A percentile compares a stretch with the other conserved stretches of the same genome.
Conservation (phyloP, 352 stramenopile species). For the Blastocystis sp. region DNA sequence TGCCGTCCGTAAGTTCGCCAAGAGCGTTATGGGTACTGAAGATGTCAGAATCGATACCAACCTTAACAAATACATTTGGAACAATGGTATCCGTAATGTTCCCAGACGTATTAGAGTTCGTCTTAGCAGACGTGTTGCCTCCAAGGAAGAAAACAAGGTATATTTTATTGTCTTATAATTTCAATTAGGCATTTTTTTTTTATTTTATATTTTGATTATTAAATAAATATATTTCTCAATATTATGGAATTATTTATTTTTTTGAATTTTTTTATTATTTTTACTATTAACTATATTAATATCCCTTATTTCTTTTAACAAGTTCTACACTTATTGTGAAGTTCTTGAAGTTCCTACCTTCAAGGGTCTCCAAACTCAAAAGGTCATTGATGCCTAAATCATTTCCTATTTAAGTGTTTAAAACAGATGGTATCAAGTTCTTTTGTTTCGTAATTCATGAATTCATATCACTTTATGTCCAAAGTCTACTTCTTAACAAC, state of each 20-base stretch:
- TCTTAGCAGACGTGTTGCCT: constrained; percentile 88
- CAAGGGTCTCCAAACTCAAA: constrained; percentile 37
- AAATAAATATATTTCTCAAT: no score
- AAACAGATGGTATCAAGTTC: no score
- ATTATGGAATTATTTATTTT: no score
- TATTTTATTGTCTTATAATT: no score
- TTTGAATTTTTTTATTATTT: no score
- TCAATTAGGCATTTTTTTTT: not conserved
- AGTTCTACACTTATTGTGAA: constrained; percentile 34
- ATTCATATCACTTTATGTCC: no score
- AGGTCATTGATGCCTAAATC: constrained; percentile 17
- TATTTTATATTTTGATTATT: constrained; percentile 9
- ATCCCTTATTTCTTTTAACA: no score
- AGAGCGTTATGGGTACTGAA: constrained; percentile 83
- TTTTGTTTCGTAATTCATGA: no score
- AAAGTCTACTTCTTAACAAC: no score
- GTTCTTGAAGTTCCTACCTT: constrained; percentile 34
- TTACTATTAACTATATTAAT: no score
- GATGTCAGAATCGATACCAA: constrained; percentile 80
- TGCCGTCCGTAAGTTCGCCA: constrained; percentile 87
- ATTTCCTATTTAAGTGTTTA: no score
- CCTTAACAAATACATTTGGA: constrained; percentile 93
- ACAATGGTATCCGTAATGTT: constrained; percentile 85
- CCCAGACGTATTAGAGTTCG: constrained; percentile 84
- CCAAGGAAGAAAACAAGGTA: constrained; percentile 93